Evolutionary conservation across 2,329 filamentous ascomycete genomes (phyloP).

Genomic region (Alternaria novae-zelandiae): DNA sequence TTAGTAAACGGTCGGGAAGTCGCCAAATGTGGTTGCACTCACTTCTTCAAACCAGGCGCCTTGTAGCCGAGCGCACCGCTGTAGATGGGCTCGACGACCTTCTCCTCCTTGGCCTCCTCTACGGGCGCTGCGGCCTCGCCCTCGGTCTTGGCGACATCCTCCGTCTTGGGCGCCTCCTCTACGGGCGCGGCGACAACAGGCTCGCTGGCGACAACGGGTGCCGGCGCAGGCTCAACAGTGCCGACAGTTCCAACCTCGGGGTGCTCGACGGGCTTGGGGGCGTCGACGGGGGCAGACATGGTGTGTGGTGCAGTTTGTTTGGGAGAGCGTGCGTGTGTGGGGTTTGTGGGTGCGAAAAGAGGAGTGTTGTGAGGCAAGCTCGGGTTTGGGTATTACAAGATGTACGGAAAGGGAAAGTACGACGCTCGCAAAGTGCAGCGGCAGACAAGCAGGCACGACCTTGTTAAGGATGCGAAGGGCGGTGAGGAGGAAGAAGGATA

Average conservation of each 20-base stretch:
- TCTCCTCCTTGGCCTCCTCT: conserved; percentile 55
- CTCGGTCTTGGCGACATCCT: conserved; percentile 49
- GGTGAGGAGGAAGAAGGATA: conserved; percentile 43
- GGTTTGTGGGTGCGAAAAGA: conserved; percentile 20
- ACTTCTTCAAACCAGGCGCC: conserved; percentile 89
- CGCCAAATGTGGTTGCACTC: conserved; percentile 52
- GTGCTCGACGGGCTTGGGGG: conserved; percentile 70
- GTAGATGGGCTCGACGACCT: conserved; percentile 70
- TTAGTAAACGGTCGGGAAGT: conserved; percentile 12
- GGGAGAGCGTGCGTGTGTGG: conserved; percentile 8
- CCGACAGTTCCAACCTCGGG: conserved; percentile 43
- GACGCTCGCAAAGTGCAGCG: conserved; percentile 38
- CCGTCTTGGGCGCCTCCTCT: conserved; percentile 53
- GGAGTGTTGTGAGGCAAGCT: conserved; percentile 30
- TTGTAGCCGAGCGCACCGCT: conserved; percentile 91
- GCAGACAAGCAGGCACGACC: conserved; percentile 38
- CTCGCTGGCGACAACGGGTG: conserved; percentile 45
- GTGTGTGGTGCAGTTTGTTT: conserved; percentile 14
- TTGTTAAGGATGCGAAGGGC: conserved; percentile 31
- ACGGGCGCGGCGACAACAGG: conserved; percentile 47
- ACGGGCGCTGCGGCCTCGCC: conserved; percentile 34
- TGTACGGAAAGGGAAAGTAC: conserved; percentile 38
- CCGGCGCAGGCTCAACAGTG: conserved; percentile 44
- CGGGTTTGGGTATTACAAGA: conserved; percentile 44
- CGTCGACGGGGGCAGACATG: conserved; percentile 72